Conservation (phyloP, 345 rosid species). For the Sonneratia alba region DNA sequence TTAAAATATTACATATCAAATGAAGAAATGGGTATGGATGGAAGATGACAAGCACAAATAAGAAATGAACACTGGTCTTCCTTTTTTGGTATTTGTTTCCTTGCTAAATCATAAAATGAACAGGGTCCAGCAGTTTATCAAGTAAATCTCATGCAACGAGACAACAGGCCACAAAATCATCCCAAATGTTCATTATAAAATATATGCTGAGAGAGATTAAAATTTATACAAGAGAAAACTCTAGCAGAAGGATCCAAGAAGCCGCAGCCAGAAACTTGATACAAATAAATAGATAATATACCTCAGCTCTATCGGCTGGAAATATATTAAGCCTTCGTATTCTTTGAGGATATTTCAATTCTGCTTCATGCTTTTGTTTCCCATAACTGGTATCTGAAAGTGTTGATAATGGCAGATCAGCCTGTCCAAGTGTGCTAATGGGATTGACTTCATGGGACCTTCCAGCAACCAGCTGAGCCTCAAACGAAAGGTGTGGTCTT, state of each 20-base stretch:
- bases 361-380: conserved; percentile 77
- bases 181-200: background rate
- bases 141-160: background rate
- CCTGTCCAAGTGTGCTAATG: conserved; percentile 69
- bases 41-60: background rate
- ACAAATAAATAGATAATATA: conserved; percentile 11
- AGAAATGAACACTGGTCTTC: background rate
- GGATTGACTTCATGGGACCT: conserved; percentile 72
- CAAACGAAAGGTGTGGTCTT: conserved; percentile 91
- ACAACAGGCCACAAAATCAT: background rate
- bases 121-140: background rate
- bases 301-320: conserved; percentile 79
- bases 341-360: conserved; percentile 80
- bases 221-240: background rate
- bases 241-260: background rate
- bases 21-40: background rate
- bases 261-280: background rate
- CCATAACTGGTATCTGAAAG: conserved; percentile 43
- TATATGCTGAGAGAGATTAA: background rate
- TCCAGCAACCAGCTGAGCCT: conserved; percentile 98
- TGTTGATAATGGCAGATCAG: conserved; percentile 43
- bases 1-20: no score
- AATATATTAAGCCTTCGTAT: conserved; percentile 83
- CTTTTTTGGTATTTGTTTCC: background rate
- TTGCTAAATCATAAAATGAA: background rate